phyloP scores from a whole-genome alignment of 2,329 filamentous ascomycete species.

The Trichoderma sp. region DNA sequence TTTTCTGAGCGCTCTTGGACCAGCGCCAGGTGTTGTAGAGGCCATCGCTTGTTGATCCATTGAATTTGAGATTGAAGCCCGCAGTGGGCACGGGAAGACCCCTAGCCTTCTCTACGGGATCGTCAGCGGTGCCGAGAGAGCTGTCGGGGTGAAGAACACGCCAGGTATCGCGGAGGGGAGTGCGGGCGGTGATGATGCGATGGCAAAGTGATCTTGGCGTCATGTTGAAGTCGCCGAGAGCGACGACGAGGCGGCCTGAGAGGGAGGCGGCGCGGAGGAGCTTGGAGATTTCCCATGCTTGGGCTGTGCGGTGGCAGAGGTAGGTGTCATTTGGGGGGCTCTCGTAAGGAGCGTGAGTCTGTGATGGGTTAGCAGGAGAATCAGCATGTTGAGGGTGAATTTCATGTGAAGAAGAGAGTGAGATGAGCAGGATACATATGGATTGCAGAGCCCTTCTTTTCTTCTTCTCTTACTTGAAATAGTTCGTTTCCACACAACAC shows the following conservation, averaged over 20 bases:
- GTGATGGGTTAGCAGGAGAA: background rate
- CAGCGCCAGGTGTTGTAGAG: conserved; percentile 92
- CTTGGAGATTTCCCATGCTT: conserved; percentile 94
- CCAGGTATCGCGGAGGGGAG: conserved; percentile 81
- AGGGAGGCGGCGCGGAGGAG: conserved; percentile 78
- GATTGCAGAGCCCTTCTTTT: too few relatives aligned
- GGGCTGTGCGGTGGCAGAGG: conserved; percentile 82
- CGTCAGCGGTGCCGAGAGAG: conserved; percentile 69
- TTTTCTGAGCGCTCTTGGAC: conserved; percentile 67
- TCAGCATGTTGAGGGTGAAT: background rate
- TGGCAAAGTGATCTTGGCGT: conserved; percentile 82
- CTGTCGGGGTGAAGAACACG: conserved; percentile 78
- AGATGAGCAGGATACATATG: background rate
- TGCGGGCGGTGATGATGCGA: conserved; percentile 73
- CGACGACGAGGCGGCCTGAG: conserved; percentile 78
- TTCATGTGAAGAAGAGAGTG: background rate
- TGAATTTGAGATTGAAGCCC: conserved; percentile 71
- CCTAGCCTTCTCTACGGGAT: conserved; percentile 64
- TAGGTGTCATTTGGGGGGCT: conserved; percentile 77
- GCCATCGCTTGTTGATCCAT: conserved; percentile 85
- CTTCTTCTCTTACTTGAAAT: background rate
- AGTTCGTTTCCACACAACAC: background rate
- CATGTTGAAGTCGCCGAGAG: conserved; percentile 95
- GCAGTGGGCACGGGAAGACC: conserved; percentile 69
- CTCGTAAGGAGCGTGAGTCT: conserved; percentile 83